These are phyloP conservation scores for Lolium perenne DNA, from an alignment of 176 grass and related monocot species.

Conservation along the genomic window DNA sequence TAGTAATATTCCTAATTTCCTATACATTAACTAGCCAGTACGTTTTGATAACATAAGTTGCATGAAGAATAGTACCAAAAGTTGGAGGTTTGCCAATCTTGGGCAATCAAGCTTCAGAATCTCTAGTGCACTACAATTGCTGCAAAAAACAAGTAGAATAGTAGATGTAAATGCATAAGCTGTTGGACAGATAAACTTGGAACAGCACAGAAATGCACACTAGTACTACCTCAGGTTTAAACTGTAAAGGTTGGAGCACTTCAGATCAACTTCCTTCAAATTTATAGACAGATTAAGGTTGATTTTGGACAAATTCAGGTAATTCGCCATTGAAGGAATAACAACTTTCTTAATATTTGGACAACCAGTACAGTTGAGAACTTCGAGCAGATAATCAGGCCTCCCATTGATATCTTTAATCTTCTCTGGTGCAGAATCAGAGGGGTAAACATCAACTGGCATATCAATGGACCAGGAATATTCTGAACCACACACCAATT, in stretches of 20 bases:
- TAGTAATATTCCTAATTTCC: neutral
- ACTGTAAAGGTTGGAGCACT: constrained; percentile 69
- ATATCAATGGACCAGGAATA: constrained; percentile 50
- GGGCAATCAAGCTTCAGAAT: constrained; percentile 95
- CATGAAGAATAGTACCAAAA: constrained; percentile 62
- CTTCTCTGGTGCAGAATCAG: constrained; percentile 41
- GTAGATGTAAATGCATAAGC: neutral
- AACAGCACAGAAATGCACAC: constrained; percentile 21
- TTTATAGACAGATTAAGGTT: constrained; percentile 93
- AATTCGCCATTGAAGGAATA: constrained; percentile 74
- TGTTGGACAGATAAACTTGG: neutral
- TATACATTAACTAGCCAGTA: neutral
- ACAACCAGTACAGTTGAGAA: constrained; percentile 94
- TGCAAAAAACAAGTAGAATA: constrained; percentile 39
- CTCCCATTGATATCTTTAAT: constrained; percentile 41
- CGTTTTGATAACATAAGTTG: neutral
- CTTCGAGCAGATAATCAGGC: constrained; percentile 66
- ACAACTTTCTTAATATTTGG: constrained; percentile 91
- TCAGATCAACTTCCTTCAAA: constrained; percentile 93
- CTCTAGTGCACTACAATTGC: constrained; percentile 87
- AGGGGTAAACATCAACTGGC: constrained; percentile 48
- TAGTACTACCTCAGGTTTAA: constrained; percentile 84
- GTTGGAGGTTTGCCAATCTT: constrained; percentile 79
- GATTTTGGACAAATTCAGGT: constrained; percentile 78
- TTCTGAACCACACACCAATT: constrained; percentile 75